These are phyloP conservation scores for Seiridium unicorne DNA, from an alignment of 2,329 filamentous ascomycete genomes.

Conservation along the genomic window DNA sequence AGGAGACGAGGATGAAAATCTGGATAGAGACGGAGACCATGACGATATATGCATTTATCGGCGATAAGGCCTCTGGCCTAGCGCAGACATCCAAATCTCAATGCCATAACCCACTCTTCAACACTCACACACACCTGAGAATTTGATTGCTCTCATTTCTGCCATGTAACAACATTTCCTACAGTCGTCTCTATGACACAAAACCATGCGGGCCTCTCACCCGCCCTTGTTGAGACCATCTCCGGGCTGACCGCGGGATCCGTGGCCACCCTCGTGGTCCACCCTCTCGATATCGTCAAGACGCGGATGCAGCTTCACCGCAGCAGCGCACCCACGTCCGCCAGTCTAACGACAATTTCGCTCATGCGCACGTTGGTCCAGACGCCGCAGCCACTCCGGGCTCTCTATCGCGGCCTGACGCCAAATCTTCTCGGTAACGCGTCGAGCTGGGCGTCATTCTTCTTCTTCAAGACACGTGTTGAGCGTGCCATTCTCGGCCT, in stretches of 20 bases:
- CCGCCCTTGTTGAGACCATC: slow-evolving; percentile 80
- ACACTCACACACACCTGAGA: background rate
- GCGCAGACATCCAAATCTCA: background rate
- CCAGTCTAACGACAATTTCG: slow-evolving; percentile 46
- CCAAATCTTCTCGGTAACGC: slow-evolving; percentile 92
- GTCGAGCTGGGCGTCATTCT: slow-evolving; percentile 88
- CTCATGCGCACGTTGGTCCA: slow-evolving; percentile 49
- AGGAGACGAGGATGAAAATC: background rate
- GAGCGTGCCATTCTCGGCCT: slow-evolving; percentile 44
- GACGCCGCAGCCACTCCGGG: slow-evolving; percentile 57
- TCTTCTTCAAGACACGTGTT: slow-evolving; percentile 67
- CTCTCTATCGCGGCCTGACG: slow-evolving; percentile 84
- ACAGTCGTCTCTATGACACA: slow-evolving; percentile 12
- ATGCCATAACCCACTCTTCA: background rate
- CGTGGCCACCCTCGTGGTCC: slow-evolving; percentile 80
- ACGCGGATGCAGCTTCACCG: slow-evolving; percentile 80
- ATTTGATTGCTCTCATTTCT: background rate
- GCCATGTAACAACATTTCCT: slow-evolving; percentile 8
- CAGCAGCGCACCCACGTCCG: slow-evolving; percentile 34
- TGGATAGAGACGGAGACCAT: background rate
- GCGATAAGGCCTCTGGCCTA: slow-evolving; percentile 8
- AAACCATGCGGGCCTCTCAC: slow-evolving; percentile 60
- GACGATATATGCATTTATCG: slow-evolving; percentile 12
- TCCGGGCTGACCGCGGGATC: slow-evolving; percentile 89
- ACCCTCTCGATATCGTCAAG: slow-evolving; percentile 95